Evolutionary conservation across 225 moss, liverwort and hornwort genomes (phyloP).

Genomic region (Pseudoscleropodium purum): DNA sequence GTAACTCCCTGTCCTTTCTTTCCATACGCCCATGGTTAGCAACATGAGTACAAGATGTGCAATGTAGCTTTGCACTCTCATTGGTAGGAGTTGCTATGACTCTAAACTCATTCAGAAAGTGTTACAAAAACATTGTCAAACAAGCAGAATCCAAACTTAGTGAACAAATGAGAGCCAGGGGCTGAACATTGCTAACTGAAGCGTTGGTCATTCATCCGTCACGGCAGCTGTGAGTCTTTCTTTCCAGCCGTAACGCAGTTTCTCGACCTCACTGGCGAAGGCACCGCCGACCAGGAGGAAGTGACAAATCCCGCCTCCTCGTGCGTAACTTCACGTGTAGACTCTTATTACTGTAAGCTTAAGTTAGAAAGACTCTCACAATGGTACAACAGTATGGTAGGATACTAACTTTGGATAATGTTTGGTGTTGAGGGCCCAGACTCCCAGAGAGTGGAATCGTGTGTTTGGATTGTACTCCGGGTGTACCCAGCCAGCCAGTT

Average conservation of each 20-base stretch:
- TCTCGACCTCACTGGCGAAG: not conserved
- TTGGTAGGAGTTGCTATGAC: not conserved
- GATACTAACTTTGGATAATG: not conserved
- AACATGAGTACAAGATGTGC: not conserved
- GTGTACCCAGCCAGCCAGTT: not conserved
- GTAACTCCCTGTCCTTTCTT: fast-evolving
- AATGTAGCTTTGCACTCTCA: not conserved
- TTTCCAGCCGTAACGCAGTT: not conserved
- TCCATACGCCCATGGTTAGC: fast-evolving
- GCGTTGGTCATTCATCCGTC: not conserved
- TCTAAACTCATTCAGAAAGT: fast-evolving
- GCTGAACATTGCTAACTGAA: not conserved
- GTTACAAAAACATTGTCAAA: not conserved
- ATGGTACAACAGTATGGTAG: not conserved
- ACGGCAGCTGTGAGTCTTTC: not conserved
- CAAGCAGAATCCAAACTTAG: fast-evolving
- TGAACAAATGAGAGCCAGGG: not conserved
- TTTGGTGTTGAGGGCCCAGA: not conserved
- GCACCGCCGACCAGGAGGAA: not conserved
- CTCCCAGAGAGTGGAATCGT: not conserved
- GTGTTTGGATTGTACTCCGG: not conserved
- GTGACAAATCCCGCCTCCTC: not conserved
- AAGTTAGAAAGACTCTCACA: no score
- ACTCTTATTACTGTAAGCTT: not conserved
- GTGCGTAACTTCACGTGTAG: not conserved